These are phyloP conservation scores for Metschnikowia sp. DNA, from an alignment of 805 yeast species.

Conservation along the genomic window DNA sequence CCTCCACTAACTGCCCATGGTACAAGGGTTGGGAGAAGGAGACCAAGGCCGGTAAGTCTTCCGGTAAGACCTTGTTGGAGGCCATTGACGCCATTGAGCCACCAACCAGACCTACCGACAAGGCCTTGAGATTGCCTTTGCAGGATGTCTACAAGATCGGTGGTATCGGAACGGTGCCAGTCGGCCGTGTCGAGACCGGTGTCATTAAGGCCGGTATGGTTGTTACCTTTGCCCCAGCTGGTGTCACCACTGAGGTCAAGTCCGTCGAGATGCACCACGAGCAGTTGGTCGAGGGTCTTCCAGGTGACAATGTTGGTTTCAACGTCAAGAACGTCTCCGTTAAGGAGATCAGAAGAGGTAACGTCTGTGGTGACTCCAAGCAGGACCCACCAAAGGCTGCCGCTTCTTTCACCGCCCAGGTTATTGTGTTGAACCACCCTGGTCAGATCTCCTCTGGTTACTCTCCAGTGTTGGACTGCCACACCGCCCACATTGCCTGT, in stretches of 20 bases:
- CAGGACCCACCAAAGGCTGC: constrained; percentile 82
- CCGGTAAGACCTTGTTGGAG: constrained; percentile 82
- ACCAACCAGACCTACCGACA: constrained; percentile 77
- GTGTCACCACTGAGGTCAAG: constrained; percentile 86
- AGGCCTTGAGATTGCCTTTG: constrained; percentile 86
- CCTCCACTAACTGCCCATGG: constrained; percentile 81
- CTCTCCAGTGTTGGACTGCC: constrained; percentile 89
- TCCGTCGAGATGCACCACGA: constrained; percentile 88
- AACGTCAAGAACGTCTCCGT: constrained; percentile 89
- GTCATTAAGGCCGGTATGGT: constrained; percentile 88
- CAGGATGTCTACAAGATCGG: constrained; percentile 93
- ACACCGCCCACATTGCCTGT: constrained; percentile 93
- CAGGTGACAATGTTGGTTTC: constrained; percentile 92
- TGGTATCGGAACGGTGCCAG: constrained; percentile 90
- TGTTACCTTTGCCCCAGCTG: constrained; percentile 86
- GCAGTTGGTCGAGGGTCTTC: constrained; percentile 71
- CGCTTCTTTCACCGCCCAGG: constrained; percentile 80
- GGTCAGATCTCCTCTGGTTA: constrained; percentile 90
- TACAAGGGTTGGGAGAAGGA: constrained; percentile 83
- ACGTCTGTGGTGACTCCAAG: constrained; percentile 89
- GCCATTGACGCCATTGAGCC: constrained; percentile 83
- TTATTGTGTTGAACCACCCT: constrained; percentile 85
- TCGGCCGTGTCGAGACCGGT: constrained; percentile 94
- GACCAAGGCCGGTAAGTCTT: constrained; percentile 62
- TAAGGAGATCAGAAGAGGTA: constrained; percentile 89